Conservation (phyloP, 192 early-diverging fungal species). For the Dissophora globulifera region DNA sequence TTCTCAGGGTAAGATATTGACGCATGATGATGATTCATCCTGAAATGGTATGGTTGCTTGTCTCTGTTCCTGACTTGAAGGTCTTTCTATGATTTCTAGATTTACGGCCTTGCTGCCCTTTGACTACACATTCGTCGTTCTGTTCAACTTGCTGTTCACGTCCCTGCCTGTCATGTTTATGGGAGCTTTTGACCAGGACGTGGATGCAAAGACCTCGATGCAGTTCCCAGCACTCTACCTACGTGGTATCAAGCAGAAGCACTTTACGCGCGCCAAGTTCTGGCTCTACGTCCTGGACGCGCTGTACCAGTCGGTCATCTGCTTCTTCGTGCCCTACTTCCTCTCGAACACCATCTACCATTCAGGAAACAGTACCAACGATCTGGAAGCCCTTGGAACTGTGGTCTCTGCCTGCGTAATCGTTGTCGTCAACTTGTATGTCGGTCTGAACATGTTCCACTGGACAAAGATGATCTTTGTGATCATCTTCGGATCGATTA, state of each 20-base stretch:
- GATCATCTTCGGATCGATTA: constrained; percentile 57
- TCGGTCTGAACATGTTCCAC: constrained; percentile 75
- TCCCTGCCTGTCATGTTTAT: constrained; percentile 79
- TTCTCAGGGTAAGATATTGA: constrained; percentile 82
- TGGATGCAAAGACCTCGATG: constrained; percentile 71
- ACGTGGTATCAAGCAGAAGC: constrained; percentile 74
- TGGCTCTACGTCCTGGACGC: constrained; percentile 79
- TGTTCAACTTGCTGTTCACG: constrained; percentile 91
- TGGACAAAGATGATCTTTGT: constrained; percentile 79
- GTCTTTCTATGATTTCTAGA: constrained; percentile 37
- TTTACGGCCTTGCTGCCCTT: constrained; percentile 84
- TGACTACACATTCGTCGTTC: constrained; percentile 89
- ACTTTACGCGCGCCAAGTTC: constrained; percentile 80
- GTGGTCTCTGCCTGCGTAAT: constrained; percentile 78
- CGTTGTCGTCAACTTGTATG: constrained; percentile 81
- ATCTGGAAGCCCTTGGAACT: constrained; percentile 77
- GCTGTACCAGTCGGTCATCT: constrained; percentile 76
- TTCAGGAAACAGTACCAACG: constrained; percentile 60
- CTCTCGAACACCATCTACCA: constrained; percentile 59
- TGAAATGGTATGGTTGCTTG: no score
- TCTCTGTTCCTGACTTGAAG: neutral
- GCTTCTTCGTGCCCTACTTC: constrained; percentile 73
- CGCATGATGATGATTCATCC: no score
- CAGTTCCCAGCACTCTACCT: constrained; percentile 84
- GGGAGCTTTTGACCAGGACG: constrained; percentile 89